A percentile compares a stretch with the other conserved stretches of the same genome.
These are phyloP conservation scores for Wallacemonas collosoma DNA, from an alignment of 208 protist genomes.

Conservation along the genomic window DNA sequence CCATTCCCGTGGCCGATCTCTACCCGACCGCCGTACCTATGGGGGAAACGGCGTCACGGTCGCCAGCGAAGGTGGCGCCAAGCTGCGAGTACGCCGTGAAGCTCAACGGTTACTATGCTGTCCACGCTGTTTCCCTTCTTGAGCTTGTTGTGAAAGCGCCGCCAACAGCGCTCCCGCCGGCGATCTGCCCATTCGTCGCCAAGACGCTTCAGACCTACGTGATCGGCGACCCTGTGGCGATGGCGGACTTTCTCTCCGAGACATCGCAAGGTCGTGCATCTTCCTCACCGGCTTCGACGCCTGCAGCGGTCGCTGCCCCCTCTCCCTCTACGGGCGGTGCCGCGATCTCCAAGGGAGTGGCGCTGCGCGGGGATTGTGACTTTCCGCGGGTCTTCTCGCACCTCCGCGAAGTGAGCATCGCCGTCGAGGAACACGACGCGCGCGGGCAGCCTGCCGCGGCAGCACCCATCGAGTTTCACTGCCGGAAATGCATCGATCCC, in stretches of 20 bases:
- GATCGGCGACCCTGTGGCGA: conserved; percentile 69
- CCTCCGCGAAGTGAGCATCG: conserved; percentile 58
- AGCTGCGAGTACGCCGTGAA: conserved; percentile 62
- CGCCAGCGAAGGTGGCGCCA: background rate
- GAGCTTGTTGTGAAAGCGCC: conserved; percentile 64
- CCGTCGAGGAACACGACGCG: conserved; percentile 17
- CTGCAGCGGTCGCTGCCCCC: background rate
- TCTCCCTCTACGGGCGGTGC: background rate
- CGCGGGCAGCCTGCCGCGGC: background rate
- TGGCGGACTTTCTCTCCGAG: conserved; percentile 30
- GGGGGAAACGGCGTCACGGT: background rate
- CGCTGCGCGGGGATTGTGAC: conserved; percentile 78
- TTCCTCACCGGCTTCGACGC: no score
- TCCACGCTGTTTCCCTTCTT: conserved; percentile 78
- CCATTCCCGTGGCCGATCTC: conserved; percentile 23
- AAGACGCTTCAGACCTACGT: conserved; percentile 60
- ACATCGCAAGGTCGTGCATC: no score
- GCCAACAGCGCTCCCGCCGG: conserved; percentile 51
- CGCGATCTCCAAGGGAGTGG: conserved; percentile 17
- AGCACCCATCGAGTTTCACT: conserved; percentile 63
- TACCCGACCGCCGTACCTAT: conserved; percentile 21
- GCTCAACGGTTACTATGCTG: conserved; percentile 76
- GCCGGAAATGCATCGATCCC: conserved; percentile 79
- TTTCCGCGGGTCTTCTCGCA: conserved; percentile 89
- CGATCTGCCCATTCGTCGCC: conserved; percentile 58